These are phyloP conservation scores for Schizonepeta tenuifolia DNA, from an alignment of 257 asterid species.

Conservation along the genomic window DNA sequence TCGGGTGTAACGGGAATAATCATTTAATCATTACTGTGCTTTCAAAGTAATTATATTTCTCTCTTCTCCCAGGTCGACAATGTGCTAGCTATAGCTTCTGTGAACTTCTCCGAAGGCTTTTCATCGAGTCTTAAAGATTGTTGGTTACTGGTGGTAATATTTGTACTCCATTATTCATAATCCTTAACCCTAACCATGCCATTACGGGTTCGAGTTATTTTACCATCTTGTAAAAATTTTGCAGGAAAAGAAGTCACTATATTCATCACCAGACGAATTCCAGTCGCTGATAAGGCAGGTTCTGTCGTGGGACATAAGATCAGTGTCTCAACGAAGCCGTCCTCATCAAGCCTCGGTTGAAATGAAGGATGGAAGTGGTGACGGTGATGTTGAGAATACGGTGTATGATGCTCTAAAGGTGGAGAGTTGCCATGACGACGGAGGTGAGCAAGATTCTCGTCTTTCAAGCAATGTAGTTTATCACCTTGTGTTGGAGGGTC, in stretches of 20 bases:
- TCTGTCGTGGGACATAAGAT: slow-evolving; percentile 88
- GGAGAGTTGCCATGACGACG: slow-evolving; percentile 39
- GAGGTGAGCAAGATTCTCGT: slow-evolving; percentile 28
- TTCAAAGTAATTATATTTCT: slow-evolving; percentile 8
- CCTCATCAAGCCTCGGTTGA: slow-evolving; percentile 41
- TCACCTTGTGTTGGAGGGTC: slow-evolving; percentile 75
- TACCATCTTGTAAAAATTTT: background rate
- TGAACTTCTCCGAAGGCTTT: slow-evolving; percentile 69
- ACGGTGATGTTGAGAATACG: slow-evolving; percentile 2
- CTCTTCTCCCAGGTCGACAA: slow-evolving; percentile 52
- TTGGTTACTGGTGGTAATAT: slow-evolving; percentile 68
- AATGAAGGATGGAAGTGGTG: slow-evolving; percentile 23
- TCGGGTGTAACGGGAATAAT: slow-evolving; percentile 6
- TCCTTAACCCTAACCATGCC: background rate
- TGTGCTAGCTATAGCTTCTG: slow-evolving; percentile 68
- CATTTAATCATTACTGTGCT: background rate
- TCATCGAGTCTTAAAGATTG: slow-evolving; percentile 61
- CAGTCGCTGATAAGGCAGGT: slow-evolving; percentile 70
- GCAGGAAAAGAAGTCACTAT: slow-evolving; percentile 71
- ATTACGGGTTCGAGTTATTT: background rate
- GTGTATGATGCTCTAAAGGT: slow-evolving; percentile 8
- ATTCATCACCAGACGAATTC: slow-evolving; percentile 68
- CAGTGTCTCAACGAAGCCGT: slow-evolving; percentile 74
- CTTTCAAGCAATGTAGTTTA: slow-evolving; percentile 43
- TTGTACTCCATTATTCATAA: background rate